phyloP scores from a whole-genome alignment of 1,139 yeast species.

The Candida glucosophila region DNA sequence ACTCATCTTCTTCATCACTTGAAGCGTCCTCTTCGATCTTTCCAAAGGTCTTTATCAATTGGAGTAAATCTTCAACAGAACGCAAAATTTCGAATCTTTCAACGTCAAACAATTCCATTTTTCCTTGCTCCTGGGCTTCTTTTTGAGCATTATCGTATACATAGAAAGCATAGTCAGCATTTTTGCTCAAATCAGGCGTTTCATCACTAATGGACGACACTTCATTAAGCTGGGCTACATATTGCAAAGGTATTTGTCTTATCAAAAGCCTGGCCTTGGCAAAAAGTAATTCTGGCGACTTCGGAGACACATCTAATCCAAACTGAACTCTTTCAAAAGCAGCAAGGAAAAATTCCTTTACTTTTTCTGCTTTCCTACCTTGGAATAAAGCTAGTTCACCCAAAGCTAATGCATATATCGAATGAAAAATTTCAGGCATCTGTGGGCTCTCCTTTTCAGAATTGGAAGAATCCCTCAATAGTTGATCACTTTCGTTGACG shows the following conservation, averaged over 20 bases:
- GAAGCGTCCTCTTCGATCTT: slow-evolving; percentile 34
- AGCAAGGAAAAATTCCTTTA: slow-evolving; percentile 53
- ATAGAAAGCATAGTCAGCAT: slow-evolving; percentile 34
- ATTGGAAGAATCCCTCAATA: slow-evolving; percentile 41
- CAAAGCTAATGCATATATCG: slow-evolving; percentile 66
- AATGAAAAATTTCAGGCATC: slow-evolving; percentile 56
- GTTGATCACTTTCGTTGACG: slow-evolving; percentile 83
- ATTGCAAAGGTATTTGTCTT: slow-evolving; percentile 50
- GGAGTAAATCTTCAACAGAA: slow-evolving; percentile 55
- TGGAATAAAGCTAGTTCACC: slow-evolving; percentile 58
- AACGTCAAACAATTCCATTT: slow-evolving; percentile 22
- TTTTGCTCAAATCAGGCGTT: slow-evolving; percentile 23
- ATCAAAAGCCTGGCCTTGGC: slow-evolving; percentile 49
- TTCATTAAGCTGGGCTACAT: slow-evolving; percentile 39
- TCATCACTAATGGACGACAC: slow-evolving; percentile 21
- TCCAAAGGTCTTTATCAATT: slow-evolving; percentile 59
- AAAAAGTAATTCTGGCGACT: slow-evolving; percentile 38
- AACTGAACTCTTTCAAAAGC: slow-evolving; percentile 61
- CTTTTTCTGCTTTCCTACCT: slow-evolving; percentile 26
- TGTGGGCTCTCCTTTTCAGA: slow-evolving; percentile 15
- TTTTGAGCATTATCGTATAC: slow-evolving; percentile 39
- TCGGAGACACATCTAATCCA: slow-evolving; percentile 47
- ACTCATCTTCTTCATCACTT: slow-evolving; percentile 18
- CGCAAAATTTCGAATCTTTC: slow-evolving; percentile 44
- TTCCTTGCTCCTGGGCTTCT: slow-evolving; percentile 16